phyloP scores from a whole-genome alignment of 1,139 yeast genomes.

The Candida mesenterica region DNA sequence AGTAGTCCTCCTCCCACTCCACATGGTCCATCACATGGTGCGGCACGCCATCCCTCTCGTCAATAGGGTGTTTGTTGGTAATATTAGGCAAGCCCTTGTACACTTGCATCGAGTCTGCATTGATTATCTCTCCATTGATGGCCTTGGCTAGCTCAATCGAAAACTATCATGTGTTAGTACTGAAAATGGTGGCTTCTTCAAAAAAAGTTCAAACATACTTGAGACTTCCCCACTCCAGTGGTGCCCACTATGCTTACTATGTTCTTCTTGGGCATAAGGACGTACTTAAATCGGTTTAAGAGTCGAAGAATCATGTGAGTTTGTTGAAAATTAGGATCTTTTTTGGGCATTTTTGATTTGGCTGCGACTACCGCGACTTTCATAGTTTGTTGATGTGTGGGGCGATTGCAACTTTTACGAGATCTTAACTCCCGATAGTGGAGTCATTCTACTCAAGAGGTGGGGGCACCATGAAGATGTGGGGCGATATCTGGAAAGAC shows the following conservation, averaged over 20 bases:
- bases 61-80: conserved; percentile 87
- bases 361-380: too few relatives aligned
- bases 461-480: too few relatives aligned
- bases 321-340: too few relatives aligned
- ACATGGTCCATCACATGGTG: conserved; percentile 91
- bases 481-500: too few relatives aligned
- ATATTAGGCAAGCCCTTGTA: conserved; percentile 70
- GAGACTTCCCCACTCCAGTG: conserved; percentile 97
- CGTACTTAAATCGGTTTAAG: conserved; percentile 13
- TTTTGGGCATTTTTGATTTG: too few relatives aligned
- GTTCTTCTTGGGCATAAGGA: conserved; percentile 31
- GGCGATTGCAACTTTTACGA: too few relatives aligned
- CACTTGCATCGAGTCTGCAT: conserved; percentile 97
- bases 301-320: conserved; percentile 4
- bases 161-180: conserved; percentile 33
- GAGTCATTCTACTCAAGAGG: too few relatives aligned
- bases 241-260: conserved; percentile 85
- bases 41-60: conserved; percentile 66
- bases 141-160: conserved; percentile 76
- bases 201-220: conserved; percentile 36
- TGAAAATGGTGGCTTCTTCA: not conserved
- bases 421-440: too few relatives aligned
- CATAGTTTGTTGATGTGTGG: too few relatives aligned
- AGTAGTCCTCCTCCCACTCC: conserved; percentile 77
- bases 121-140: conserved; percentile 84